A percentile compares a stretch with the other conserved stretches of the same genome.
phyloP scores from a whole-genome alignment of 2,329 filamentous ascomycete species.

The Penicillium sumatraense region DNA sequence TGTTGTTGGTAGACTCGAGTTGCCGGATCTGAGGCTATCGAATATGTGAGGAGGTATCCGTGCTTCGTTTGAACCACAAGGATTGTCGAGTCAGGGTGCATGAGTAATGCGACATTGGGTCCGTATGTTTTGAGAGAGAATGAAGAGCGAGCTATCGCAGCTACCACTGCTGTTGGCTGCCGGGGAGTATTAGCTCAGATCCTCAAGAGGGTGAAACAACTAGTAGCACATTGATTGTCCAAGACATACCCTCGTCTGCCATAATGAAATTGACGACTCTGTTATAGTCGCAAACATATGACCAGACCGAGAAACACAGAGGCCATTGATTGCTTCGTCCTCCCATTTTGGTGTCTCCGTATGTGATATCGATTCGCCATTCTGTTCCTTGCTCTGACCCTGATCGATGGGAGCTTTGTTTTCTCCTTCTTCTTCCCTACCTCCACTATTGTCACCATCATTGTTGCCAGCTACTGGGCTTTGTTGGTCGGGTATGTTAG shows the following conservation, averaged over 20 bases:
- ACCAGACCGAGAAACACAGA: slow-evolving; percentile 78
- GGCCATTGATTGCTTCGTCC: slow-evolving; percentile 71
- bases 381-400: slow-evolving; percentile 5
- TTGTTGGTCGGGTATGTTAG: slow-evolving; percentile 26
- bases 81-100: slow-evolving; percentile 90
- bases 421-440: too few species aligned
- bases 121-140: slow-evolving; percentile 83
- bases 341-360: slow-evolving; percentile 44
- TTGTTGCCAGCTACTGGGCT: slow-evolving; percentile 31
- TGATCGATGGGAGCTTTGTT: neutral
- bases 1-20: slow-evolving; percentile 83
- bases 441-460: too few species aligned
- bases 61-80: slow-evolving; percentile 85
- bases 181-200: slow-evolving; percentile 29
- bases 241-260: slow-evolving; percentile 83
- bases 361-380: slow-evolving; percentile 28
- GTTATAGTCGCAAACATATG: slow-evolving; percentile 89
- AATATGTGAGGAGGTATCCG: slow-evolving; percentile 93
- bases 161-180: slow-evolving; percentile 85
- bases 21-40: slow-evolving; percentile 80
- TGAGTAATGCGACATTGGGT: slow-evolving; percentile 78
- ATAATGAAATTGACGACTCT: slow-evolving; percentile 81
- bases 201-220: slow-evolving; percentile 12
- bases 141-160: slow-evolving; percentile 79
- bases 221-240: neutral